phyloP scores from a whole-genome alignment of 768 basidiomycete genomes.

The Collybiopsis luxurians region DNA sequence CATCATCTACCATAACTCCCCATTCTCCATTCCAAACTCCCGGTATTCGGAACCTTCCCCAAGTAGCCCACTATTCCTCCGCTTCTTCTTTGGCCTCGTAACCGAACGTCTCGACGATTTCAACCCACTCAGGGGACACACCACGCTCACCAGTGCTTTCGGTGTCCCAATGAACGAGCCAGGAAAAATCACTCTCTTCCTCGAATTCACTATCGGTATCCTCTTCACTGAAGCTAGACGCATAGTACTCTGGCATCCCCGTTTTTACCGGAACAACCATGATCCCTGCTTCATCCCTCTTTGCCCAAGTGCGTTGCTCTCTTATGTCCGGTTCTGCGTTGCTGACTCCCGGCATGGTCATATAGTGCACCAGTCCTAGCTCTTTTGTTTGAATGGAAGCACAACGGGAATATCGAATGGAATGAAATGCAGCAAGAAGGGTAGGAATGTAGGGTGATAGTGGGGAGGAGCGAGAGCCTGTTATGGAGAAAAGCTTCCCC shows the following conservation, averaged over 20 bases:
- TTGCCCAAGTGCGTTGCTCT: conserved; percentile 34
- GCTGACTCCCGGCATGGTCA: conserved; percentile 36
- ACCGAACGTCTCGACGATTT: conserved; percentile 31
- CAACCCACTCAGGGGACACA: conserved; percentile 34
- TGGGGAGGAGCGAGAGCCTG: conserved; percentile 47
- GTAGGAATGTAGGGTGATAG: conserved; percentile 46
- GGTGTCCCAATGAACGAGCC: no score
- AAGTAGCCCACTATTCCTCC: conserved; percentile 12
- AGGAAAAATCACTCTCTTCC: not conserved
- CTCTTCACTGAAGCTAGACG: not conserved
- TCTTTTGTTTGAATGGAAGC: conserved; percentile 40
- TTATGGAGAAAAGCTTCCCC: conserved; percentile 45
- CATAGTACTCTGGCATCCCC: not conserved
- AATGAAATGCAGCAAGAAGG: conserved; percentile 54
- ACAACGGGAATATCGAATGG: conserved; percentile 49
- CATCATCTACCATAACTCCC: no score
- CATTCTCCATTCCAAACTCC: not conserved
- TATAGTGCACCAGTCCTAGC: conserved; percentile 39
- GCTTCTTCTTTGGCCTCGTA: conserved; percentile 40
- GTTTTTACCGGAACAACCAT: conserved; percentile 17
- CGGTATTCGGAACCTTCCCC: conserved; percentile 3
- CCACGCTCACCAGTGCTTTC: no score
- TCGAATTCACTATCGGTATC: not conserved
- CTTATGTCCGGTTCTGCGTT: conserved; percentile 39
- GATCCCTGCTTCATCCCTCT: conserved; percentile 28